A percentile compares a stretch with the other conserved stretches of the same genome.
Conservation (phyloP, 2,329 filamentous ascomycete genomes). For the Aspergillus sp. region DNA sequence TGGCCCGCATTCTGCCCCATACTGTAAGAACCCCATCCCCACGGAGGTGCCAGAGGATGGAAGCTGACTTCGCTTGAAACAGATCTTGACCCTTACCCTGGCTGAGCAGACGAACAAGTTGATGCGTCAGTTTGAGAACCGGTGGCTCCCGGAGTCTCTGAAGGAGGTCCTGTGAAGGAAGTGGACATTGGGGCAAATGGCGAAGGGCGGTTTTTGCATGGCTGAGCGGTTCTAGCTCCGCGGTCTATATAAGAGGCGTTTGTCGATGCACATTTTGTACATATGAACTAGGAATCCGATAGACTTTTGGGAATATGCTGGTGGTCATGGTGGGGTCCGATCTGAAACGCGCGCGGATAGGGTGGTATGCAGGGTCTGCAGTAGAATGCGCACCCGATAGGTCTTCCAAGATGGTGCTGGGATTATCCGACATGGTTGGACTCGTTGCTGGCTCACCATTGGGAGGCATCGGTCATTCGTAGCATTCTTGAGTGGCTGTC, state of each 20-base stretch:
- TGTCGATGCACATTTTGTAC: constrained; percentile 2
- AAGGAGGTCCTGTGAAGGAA: constrained; percentile 46
- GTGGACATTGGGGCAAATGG: background rate
- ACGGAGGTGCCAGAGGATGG: background rate
- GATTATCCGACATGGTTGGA: too few species aligned
- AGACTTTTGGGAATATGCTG: background rate
- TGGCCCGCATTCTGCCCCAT: constrained; percentile 91
- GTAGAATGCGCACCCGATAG: too few species aligned
- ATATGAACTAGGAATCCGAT: constrained; percentile 11
- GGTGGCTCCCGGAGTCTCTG: constrained; percentile 49
- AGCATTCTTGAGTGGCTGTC: too few species aligned
- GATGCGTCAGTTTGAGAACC: constrained; percentile 73
- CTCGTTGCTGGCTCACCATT: too few species aligned
- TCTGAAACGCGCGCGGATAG: background rate
- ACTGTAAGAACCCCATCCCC: constrained; percentile 54
- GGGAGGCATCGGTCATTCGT: too few species aligned
- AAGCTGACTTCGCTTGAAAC: constrained; percentile 19
- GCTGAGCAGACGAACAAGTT: constrained; percentile 97
- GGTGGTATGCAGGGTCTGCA: background rate
- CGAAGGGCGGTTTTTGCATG: background rate
- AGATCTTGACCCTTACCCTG: constrained; percentile 85
- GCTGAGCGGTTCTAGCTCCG: constrained; percentile 4
- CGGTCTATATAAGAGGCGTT: constrained; percentile 22
- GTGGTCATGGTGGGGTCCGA: background rate
- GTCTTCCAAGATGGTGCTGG: too few species aligned